Percentiles rank a stretch among this genome's conserved stretches.
phyloP scores from a whole-genome alignment of 345 rosid genomes.

The Clarkia xantiana region DNA sequence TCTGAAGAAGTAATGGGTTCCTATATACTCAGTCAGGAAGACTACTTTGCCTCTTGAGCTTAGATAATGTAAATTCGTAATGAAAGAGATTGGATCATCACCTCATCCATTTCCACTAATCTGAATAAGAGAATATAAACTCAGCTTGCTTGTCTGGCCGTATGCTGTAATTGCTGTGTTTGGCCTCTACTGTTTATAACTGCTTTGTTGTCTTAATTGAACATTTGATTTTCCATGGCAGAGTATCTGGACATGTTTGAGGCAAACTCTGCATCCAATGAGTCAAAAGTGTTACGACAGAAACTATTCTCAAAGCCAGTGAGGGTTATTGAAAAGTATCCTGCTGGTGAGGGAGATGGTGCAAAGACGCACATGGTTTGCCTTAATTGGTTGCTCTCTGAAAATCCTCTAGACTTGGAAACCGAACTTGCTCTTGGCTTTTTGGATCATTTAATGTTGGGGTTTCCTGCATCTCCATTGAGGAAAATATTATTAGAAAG shows the following conservation, averaged over 20 bases:
- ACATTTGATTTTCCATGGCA: constrained; percentile 17
- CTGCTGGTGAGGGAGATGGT: constrained; percentile 72
- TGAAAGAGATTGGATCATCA: too few relatives aligned
- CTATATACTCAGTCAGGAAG: too few relatives aligned
- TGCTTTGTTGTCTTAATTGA: too few relatives aligned
- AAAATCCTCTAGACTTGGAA: constrained; percentile 71
- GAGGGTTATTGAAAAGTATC: constrained; percentile 73
- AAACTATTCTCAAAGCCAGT: constrained; percentile 59
- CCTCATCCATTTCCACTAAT: too few relatives aligned
- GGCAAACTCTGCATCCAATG: constrained; percentile 49
- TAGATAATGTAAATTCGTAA: too few relatives aligned
- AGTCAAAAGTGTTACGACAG: constrained; percentile 45
- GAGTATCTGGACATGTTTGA: constrained; percentile 76
- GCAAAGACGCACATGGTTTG: constrained; percentile 86
- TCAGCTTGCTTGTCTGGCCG: too few relatives aligned
- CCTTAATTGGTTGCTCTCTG: constrained; percentile 85
- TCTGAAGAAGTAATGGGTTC: too few relatives aligned
- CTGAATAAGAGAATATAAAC: too few relatives aligned
- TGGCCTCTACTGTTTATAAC: too few relatives aligned
- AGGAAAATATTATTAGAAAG: constrained; percentile 87
- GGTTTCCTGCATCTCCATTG: constrained; percentile 92
- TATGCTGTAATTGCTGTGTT: too few relatives aligned
- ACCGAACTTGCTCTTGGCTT: constrained; percentile 84
- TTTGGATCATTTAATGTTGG: constrained; percentile 89
- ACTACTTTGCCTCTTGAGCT: too few relatives aligned